These are phyloP conservation scores for Fomitopsis palustris DNA, from an alignment of 1,284 basidiomycete species.

Conservation along the genomic window DNA sequence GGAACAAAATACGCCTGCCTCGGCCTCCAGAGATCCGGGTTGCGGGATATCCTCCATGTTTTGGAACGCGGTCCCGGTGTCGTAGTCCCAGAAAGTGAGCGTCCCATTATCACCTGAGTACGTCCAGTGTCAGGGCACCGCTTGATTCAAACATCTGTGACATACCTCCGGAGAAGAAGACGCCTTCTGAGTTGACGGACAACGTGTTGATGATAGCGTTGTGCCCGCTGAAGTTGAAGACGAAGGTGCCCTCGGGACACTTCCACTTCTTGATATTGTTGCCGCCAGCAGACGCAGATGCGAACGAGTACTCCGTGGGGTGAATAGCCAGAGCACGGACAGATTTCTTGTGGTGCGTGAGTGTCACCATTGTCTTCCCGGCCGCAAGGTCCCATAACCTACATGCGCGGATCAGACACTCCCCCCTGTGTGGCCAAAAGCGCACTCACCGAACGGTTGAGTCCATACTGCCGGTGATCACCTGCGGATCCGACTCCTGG, in stretches of 20 bases:
- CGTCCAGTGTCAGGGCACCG: not conserved
- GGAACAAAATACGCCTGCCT: conserved; percentile 93
- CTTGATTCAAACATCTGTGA: conserved; percentile 35
- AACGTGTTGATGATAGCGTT: conserved; percentile 98
- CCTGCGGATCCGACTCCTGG: conserved; percentile 95
- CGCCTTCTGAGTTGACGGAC: conserved; percentile 91
- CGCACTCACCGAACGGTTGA: conserved; percentile 79
- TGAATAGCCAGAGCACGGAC: conserved; percentile 93
- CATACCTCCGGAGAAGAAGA: conserved; percentile 93
- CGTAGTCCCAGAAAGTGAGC: conserved; percentile 90
- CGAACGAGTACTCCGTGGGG: conserved; percentile 95
- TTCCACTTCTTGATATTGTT: conserved; percentile 99
- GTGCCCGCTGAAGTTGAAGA: conserved; percentile 94
- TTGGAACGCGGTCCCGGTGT: conserved; percentile 94
- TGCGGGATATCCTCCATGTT: conserved; percentile 93
- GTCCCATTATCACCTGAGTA: conserved; percentile 82
- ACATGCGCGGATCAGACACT: not conserved
- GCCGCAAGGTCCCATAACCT: conserved; percentile 99
- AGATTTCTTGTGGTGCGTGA: conserved; percentile 99
- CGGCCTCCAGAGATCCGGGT: conserved; percentile 95
- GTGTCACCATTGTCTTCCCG: conserved; percentile 91
- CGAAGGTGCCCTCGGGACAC: conserved; percentile 92
- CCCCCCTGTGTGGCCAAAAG: not conserved
- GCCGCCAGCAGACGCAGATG: conserved; percentile 90
- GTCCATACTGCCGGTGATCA: conserved; percentile 98